Evolutionary conservation across 306 rosid species (phyloP).

Genomic region (Castanea sativa): DNA sequence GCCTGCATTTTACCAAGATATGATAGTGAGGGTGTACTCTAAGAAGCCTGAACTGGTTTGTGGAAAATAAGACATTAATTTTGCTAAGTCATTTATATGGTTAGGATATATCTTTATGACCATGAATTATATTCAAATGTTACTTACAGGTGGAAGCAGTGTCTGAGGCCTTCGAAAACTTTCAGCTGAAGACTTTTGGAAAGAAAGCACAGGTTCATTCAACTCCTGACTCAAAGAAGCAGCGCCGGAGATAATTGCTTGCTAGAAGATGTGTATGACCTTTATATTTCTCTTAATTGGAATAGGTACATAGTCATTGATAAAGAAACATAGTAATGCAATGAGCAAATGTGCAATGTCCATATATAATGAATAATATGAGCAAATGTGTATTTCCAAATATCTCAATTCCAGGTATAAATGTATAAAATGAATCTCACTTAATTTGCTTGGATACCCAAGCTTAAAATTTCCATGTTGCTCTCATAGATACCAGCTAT

Average conservation of each 20-base stretch:
- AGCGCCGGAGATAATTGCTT: constrained; percentile 18
- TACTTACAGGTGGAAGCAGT: constrained; percentile 62
- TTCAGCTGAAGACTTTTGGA: constrained; percentile 66
- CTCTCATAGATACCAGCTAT: no score
- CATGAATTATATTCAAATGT: constrained; percentile 5
- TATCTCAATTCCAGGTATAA: not conserved
- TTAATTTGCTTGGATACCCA: not conserved
- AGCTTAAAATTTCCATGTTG: not conserved
- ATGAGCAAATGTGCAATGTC: not conserved
- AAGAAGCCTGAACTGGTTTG: constrained; percentile 84
- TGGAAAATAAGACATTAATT: not conserved
- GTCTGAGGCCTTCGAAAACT: constrained; percentile 80
- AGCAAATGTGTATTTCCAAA: not conserved
- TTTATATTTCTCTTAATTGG: not conserved
- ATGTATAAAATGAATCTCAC: not conserved
- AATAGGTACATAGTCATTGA: not conserved
- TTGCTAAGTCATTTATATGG: not conserved
- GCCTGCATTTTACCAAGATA: constrained; percentile 69
- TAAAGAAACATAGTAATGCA: not conserved
- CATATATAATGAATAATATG: not conserved
- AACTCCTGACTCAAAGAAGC: constrained; percentile 73
- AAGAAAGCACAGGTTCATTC: constrained; percentile 68
- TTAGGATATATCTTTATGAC: not conserved
- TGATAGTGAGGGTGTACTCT: constrained; percentile 80
- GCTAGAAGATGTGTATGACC: not conserved